phyloP scores from a whole-genome alignment of 345 rosid species.

The Citrus cavaleriei region DNA sequence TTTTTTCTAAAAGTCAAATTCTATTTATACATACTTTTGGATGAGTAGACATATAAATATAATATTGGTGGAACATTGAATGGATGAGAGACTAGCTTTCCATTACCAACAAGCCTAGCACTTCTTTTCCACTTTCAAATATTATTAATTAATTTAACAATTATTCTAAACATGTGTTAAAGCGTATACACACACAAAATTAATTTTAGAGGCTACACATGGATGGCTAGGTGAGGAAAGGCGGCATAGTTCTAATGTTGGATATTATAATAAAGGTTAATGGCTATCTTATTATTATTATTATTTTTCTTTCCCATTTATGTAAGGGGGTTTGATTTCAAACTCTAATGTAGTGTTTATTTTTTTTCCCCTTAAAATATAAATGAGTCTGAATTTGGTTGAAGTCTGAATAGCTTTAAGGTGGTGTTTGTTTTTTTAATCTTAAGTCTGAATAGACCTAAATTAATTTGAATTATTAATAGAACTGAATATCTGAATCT shows the following conservation, averaged over 20 bases:
- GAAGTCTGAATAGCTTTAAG: no score
- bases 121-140: background rate
- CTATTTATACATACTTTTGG: background rate
- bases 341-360: no score
- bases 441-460: no score
- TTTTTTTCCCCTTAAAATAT: no score
- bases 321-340: no score
- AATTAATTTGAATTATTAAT: no score
- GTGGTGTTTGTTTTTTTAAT: no score
- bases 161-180: background rate
- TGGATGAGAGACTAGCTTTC: background rate
- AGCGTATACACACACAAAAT: background rate
- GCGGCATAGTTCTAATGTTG: background rate
- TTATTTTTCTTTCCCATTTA: no score
- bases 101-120: background rate
- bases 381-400: no score
- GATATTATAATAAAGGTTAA: background rate
- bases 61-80: background rate
- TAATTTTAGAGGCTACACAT: background rate
- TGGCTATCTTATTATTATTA: no score
- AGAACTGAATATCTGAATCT: no score
- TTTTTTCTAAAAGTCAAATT: background rate
- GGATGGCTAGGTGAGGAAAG: background rate
- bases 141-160: background rate
- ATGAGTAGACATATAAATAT: background rate